These are phyloP conservation scores for Trametes sanguinea DNA, from an alignment of 768 basidiomycete genomes.

Conservation along the genomic window DNA sequence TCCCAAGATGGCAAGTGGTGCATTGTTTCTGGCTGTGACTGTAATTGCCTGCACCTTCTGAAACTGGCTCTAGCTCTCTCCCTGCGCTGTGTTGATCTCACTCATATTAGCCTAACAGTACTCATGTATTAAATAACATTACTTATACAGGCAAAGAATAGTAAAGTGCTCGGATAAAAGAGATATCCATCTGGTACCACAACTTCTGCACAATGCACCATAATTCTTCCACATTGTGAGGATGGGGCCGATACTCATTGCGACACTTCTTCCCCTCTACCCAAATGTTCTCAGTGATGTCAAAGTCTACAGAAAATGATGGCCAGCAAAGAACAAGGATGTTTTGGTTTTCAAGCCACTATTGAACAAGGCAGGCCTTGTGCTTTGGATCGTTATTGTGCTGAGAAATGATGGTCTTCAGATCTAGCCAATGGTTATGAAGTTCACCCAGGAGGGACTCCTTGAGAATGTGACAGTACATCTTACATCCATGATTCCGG, in stretches of 20 bases:
- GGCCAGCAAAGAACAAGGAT: conserved; percentile 36
- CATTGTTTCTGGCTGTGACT: no score
- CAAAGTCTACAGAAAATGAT: conserved; percentile 38
- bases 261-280: conserved; percentile 30
- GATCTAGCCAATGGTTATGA: conserved; percentile 25
- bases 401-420: conserved; percentile 31
- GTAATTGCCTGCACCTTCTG: no score
- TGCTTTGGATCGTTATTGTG: conserved; percentile 45
- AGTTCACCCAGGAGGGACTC: conserved; percentile 33
- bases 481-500: conserved; percentile 34
- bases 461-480: conserved; percentile 35
- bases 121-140: no score
- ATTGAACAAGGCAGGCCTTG: conserved; percentile 29
- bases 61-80: no score
- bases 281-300: conserved; percentile 40
- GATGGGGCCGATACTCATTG: conserved; percentile 17
- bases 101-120: no score
- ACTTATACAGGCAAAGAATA: background rate
- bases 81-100: no score
- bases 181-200: conserved; percentile 1
- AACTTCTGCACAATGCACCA: conserved; percentile 19
- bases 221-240: conserved; percentile 26
- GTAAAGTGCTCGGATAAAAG: conserved; percentile 3
- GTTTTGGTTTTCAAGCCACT: conserved; percentile 35
- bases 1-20: no score